phyloP scores from a whole-genome alignment of 2,329 filamentous ascomycete genomes.

The Diaporthe aspalathi region DNA sequence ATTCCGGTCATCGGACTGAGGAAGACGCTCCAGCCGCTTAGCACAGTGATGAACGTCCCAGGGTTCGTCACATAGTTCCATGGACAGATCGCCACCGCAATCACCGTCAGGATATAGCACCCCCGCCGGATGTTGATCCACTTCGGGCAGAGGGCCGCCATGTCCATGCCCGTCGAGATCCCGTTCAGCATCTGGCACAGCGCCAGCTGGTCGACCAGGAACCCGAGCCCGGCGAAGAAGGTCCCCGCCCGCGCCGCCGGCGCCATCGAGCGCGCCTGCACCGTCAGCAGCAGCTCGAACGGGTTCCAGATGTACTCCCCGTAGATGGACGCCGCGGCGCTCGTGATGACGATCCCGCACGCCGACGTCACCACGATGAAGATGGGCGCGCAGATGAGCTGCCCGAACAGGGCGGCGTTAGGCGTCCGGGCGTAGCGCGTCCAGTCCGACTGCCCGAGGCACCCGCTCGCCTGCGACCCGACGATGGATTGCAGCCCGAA shows the following conservation, averaged over 20 bases:
- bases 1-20: constrained; percentile 60
- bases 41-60: constrained; percentile 53
- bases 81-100: constrained; percentile 55
- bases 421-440: constrained; percentile 47
- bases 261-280: constrained; percentile 48
- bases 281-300: constrained; percentile 50
- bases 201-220: constrained; percentile 50
- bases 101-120: constrained; percentile 54
- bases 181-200: constrained; percentile 45
- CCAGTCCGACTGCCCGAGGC: constrained; percentile 49
- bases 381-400: constrained; percentile 48
- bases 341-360: constrained; percentile 52
- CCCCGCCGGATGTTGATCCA: constrained; percentile 62
- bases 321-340: constrained; percentile 47
- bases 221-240: constrained; percentile 51
- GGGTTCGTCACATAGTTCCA: constrained; percentile 56
- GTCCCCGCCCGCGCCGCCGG: constrained; percentile 49
- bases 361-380: constrained; percentile 51
- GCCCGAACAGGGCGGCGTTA: constrained; percentile 46
- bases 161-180: constrained; percentile 56
- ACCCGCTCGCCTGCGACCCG: constrained; percentile 45
- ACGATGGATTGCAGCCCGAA: constrained; percentile 48
- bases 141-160: constrained; percentile 57
- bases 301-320: constrained; percentile 54
- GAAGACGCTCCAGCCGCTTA: constrained; percentile 55